phyloP scores from a whole-genome alignment of 306 rosid genomes.

The Casuarina equisetifolia region DNA sequence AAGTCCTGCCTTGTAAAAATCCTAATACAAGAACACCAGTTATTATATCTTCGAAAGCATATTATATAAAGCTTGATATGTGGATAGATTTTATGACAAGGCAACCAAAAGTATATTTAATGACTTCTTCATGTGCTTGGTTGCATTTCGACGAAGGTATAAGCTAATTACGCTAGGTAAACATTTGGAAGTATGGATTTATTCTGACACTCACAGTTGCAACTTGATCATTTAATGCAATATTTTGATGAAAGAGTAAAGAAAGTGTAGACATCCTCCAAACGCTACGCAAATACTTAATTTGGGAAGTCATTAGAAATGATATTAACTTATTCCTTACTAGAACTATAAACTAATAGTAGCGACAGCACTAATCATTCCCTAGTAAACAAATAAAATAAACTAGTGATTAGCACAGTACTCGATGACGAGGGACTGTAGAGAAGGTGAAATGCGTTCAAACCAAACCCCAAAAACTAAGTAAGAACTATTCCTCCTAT shows the following conservation, averaged over 20 bases:
- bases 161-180: too few relatives aligned
- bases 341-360: not conserved
- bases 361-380: not conserved
- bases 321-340: not conserved
- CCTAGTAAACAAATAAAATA: not conserved
- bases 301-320: not conserved
- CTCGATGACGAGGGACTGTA: not conserved
- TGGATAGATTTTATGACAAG: too few relatives aligned
- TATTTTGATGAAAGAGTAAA: not conserved
- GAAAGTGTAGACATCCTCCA: not conserved
- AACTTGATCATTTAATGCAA: too few relatives aligned
- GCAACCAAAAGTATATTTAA: too few relatives aligned
- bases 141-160: too few relatives aligned
- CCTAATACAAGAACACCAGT: too few relatives aligned
- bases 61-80: too few relatives aligned
- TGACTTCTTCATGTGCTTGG: too few relatives aligned
- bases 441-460: not conserved
- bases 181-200: too few relatives aligned
- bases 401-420: not conserved
- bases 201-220: too few relatives aligned
- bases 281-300: not conserved
- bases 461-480: not conserved
- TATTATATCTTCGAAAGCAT: too few relatives aligned
- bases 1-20: too few relatives aligned
- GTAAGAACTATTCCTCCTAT: not conserved